A percentile compares a stretch with the other conserved stretches of the same genome.
These are phyloP conservation scores for Mycena indigotica DNA, from an alignment of 768 basidiomycete species.

Conservation along the genomic window DNA sequence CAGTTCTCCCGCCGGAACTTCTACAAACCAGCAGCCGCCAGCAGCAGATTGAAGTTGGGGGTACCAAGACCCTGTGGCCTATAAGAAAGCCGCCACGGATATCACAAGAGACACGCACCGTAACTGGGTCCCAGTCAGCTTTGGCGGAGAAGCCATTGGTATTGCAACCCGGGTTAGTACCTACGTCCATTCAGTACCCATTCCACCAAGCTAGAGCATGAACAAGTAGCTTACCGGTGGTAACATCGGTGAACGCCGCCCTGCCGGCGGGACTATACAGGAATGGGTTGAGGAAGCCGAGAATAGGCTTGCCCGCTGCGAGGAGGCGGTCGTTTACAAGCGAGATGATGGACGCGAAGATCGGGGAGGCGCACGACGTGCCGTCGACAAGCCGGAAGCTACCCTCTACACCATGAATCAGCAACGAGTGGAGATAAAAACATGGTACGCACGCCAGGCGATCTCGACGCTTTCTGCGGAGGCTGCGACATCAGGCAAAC, in stretches of 20 bases:
- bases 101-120: not conserved
- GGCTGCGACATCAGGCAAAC: constrained; percentile 20
- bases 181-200: not conserved
- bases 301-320: constrained; percentile 28
- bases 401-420: not conserved
- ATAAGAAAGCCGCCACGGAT: not conserved
- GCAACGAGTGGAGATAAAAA: not conserved
- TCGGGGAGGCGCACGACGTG: constrained; percentile 47
- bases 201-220: not conserved
- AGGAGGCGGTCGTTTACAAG: constrained; percentile 47
- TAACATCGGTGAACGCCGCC: constrained; percentile 11
- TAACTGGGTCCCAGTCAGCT: constrained; percentile 28
- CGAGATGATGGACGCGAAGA: constrained; percentile 45
- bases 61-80: constrained; percentile 36
- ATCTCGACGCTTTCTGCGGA: constrained; percentile 34
- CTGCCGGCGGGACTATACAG: constrained; percentile 31
- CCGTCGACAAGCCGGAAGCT: constrained; percentile 32
- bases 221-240: not conserved
- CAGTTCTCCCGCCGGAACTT: no score
- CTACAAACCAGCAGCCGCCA: constrained; percentile 10
- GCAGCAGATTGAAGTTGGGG: constrained; percentile 33
- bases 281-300: constrained; percentile 48
- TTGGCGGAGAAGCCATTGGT: constrained; percentile 32
- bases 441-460: constrained; percentile 21
- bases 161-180: constrained; percentile 12